Evolutionary conservation across 345 rosid genomes (phyloP), one percentile per base, ranked within the genome.

Genomic region (rapeseed (Brassica napus)): DNA sequence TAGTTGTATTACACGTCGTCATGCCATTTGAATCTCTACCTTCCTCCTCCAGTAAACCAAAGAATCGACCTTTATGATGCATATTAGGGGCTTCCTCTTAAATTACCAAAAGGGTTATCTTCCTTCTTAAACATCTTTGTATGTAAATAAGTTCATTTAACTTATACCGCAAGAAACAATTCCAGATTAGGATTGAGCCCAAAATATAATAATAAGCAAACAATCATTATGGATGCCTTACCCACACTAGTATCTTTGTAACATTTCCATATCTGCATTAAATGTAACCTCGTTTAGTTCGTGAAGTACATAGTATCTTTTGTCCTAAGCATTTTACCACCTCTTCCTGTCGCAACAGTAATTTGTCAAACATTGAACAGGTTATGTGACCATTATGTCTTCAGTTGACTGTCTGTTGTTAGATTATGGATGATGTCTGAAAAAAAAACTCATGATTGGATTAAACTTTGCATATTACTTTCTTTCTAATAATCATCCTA

Each of bases 11-110:
- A 73, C 78, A 68, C 69, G 49, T 68, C 16, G 3, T 11, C 65
- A 21, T 72, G 3, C 26, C 62, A 39, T 78, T 65, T 72, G 59
- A 65, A 72, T 65, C 71, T 52, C 71, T 52, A 71, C 71, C 65
- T 62, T 62, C 58, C 71, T 77, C 70, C 57, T 69, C 39, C 14
- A 1, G 64, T 10, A 39, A n/a, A 77, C 76, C 57, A 77, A 44
- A 54, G 59, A 16, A 54, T 54, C 59, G 23, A 15, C 59, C 57
- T 49, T 49, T 49, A 49, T n/a, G 57, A 49, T 18, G 57, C 57
- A 49, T 49, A n/a, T 49, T 15, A 15, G 9, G 21, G 59, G 8
- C 5, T 15, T 54, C 59, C 59, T 54, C 59, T 54, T 6, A 54
- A 6, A 2, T 2, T 54, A 16, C 24, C 59, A 54, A 15, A 54